phyloP scores from a whole-genome alignment of 129 eudicot genomes.

The Lactuca sativa region DNA sequence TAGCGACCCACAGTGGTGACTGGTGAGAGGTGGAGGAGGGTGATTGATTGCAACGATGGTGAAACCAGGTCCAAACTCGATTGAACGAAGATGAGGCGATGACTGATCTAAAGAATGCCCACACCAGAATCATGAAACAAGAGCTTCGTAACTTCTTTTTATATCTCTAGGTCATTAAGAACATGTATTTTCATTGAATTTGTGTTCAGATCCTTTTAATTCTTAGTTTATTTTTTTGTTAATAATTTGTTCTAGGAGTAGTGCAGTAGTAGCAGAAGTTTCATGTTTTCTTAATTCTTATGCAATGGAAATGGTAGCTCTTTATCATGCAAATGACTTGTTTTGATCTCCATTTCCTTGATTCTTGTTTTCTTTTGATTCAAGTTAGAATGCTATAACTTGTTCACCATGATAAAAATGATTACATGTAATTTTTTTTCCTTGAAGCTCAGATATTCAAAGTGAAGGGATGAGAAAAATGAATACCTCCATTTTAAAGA shows the following conservation, averaged over 20 bases:
- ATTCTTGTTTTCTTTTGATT: neutral
- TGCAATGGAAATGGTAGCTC: neutral
- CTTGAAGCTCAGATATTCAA: too few relatives aligned
- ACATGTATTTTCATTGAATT: neutral
- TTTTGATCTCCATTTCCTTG: neutral
- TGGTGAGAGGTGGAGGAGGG: too few relatives aligned
- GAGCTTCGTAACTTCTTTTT: neutral
- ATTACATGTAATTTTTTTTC: too few relatives aligned
- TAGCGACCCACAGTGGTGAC: too few relatives aligned
- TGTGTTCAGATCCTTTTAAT: neutral
- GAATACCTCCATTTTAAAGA: too few relatives aligned
- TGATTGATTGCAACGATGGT: too few relatives aligned
- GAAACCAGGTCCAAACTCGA: too few relatives aligned
- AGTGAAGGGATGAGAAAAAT: too few relatives aligned
- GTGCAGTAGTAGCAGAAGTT: neutral
- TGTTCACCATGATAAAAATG: too few relatives aligned
- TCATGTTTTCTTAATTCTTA: constrained; percentile 11
- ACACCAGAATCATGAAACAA: constrained; percentile 37
- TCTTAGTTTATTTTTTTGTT: constrained; percentile 6
- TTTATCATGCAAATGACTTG: constrained; percentile 2
- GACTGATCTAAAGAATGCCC: constrained; percentile 48
- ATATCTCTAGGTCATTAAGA: neutral
- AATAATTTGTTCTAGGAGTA: constrained; percentile 23
- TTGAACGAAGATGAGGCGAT: too few relatives aligned
- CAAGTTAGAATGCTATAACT: too few relatives aligned